Percentiles rank a stretch among this genome's conserved stretches.
Evolutionary conservation across 2,329 filamentous ascomycete species (phyloP).

Genomic region (Fusarium drepaniforme): DNA sequence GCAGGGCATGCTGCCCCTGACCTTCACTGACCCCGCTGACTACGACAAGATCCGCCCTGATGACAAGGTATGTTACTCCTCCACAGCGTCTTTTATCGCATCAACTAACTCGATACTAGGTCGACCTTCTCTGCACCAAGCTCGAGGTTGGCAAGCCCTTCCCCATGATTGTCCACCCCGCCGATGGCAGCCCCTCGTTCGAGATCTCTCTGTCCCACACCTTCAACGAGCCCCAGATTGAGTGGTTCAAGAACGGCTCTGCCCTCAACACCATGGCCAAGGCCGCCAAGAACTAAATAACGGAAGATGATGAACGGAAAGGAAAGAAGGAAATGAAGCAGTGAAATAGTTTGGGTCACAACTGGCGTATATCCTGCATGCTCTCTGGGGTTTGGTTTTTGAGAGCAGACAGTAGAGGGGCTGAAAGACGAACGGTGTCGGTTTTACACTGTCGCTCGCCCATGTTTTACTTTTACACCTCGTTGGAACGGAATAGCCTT

Average conservation of each 20-base stretch:
- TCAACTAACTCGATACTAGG: constrained; percentile 50
- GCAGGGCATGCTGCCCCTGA: constrained; percentile 99
- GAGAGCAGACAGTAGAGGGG: constrained; percentile 44
- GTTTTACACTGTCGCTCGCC: constrained; percentile 31
- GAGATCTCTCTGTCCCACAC: constrained; percentile 91
- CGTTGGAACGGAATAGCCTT: constrained; percentile 42
- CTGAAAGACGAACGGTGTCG: constrained; percentile 31
- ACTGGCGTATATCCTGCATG: constrained; percentile 46
- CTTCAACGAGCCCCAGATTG: constrained; percentile 97
- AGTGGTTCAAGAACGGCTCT: constrained; percentile 99
- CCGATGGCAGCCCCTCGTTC: constrained; percentile 80
- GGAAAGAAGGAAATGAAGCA: constrained; percentile 27
- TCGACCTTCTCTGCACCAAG: constrained; percentile 90
- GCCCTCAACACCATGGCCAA: constrained; percentile 99
- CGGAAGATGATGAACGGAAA: constrained; percentile 15
- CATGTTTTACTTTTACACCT: constrained; percentile 40
- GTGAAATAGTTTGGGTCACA: constrained; percentile 40
- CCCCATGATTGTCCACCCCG: constrained; percentile 91
- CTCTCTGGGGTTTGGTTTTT: constrained; percentile 37
- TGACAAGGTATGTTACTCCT: constrained; percentile 73
- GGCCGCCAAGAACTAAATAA: constrained; percentile 53
- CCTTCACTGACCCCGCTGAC: constrained; percentile 93
- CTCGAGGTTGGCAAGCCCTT: constrained; percentile 93
- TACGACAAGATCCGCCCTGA: constrained; percentile 97
- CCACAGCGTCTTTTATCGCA: not conserved